These are phyloP conservation scores for Vitellaria paradoxa DNA, from an alignment of 179 eudicot genomes.

Conservation along the genomic window DNA sequence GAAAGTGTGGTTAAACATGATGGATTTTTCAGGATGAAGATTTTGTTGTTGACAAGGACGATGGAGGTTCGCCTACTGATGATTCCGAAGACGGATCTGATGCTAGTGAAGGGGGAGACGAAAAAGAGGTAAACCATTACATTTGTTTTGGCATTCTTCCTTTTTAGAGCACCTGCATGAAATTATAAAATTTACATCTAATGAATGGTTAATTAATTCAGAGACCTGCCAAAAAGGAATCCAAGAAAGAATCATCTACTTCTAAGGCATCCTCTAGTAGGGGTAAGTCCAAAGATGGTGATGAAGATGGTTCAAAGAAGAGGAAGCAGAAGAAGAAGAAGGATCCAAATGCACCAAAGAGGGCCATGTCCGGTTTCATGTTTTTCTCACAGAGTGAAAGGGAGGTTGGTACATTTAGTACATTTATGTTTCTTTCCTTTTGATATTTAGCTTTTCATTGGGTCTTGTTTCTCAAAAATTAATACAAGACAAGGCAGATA, in stretches of 20 bases:
- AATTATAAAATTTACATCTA: neutral
- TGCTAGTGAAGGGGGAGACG: slow-evolving; percentile 66
- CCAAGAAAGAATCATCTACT: slow-evolving; percentile 52
- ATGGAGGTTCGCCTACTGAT: slow-evolving; percentile 91
- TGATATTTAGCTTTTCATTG: neutral
- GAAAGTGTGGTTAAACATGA: neutral
- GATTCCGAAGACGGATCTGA: slow-evolving; percentile 83
- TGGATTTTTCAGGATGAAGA: slow-evolving; percentile 67
- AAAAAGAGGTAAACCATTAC: slow-evolving; percentile 50
- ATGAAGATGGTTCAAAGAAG: slow-evolving; percentile 71
- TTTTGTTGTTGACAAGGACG: slow-evolving; percentile 80
- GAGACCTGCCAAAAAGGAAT: slow-evolving; percentile 68
- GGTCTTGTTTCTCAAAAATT: neutral
- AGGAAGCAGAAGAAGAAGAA: slow-evolving; percentile 83
- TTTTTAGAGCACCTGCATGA: neutral
- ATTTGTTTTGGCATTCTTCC: neutral
- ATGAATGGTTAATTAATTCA: slow-evolving; percentile 26
- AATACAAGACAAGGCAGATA: neutral
- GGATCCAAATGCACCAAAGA: slow-evolving; percentile 97
- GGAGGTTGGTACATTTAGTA: slow-evolving; percentile 48
- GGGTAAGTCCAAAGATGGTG: slow-evolving; percentile 64
- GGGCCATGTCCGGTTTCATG: slow-evolving; percentile 71
- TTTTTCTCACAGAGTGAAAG: slow-evolving; percentile 77
- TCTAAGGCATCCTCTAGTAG: slow-evolving; percentile 56
- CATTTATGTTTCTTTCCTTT: neutral